Evolutionary conservation across 2,329 filamentous ascomycete species (phyloP), one percentile per base, ranked within the genome.

Genomic region (Pestalotiopsis fici): DNA sequence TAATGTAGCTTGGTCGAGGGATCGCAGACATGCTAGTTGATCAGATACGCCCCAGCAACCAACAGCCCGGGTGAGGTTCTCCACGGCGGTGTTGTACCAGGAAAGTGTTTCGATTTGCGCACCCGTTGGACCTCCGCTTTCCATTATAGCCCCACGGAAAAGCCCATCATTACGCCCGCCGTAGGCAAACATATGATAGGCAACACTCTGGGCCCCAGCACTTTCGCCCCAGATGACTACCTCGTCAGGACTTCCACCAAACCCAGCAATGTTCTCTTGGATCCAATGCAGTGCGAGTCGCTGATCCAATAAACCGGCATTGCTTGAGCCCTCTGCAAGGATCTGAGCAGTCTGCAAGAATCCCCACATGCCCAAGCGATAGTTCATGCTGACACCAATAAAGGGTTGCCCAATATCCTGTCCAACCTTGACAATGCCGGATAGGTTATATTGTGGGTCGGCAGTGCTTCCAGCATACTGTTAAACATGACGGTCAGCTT

Each of bases 381-480:
- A 88, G 71, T 88, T 88, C 70, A 88, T 79, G 57, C 81, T 83
- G 2, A 88, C 84, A 0, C 80, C 84, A 18, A 89, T 81, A 54
- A 90, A 79, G 0, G 86, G 86, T 70, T 86, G 83, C 54, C 80
- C 81, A 25, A 87, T 83, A 3, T 83, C 77, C 54, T 85, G 83
- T 6, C 85, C 83, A 28, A 85, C 83, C 57, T 83, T 78, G 6
- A 92, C 86, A 59, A 91, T 86, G 60, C 85, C 88, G 25, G 87
- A 88, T 43, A 91, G 81, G 72, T 92, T 91, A 74, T 92, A 92
- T 65, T 88, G 84, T 4, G 84, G 80, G 68, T 89, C 87, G 69
- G 78, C 71, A 70, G 82, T 74, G 74, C 83, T 80, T 1, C 88
- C 88, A 37, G 81, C 78, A 64, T 79, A 83, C 23, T 50, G n/a